Evolutionary conservation across 805 yeast species (phyloP), one percentile per base, ranked within the genome.

Genomic region (Monosporozyma solicola): DNA sequence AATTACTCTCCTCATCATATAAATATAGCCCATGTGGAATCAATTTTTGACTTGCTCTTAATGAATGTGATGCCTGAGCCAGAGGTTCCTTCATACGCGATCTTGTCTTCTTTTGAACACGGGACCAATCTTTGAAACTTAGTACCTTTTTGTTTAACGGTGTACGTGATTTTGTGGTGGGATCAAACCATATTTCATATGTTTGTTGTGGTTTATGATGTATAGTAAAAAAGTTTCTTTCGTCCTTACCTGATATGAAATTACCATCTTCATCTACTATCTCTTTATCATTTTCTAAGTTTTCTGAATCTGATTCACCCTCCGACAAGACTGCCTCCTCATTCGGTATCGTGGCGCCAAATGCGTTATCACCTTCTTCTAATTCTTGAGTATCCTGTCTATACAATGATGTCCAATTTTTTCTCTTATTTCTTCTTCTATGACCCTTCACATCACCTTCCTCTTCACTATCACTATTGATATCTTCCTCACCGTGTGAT

Each of bases 131-230:
- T 13, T 56, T 47, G 53, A 54, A 66, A 1, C 62, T 54, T 2
- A 67, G 48, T 16, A 57, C 55, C 16, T 54, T 51, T 45, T 54
- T 58, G 27, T 58, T 54, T 10, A 67, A 56, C 5, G 63, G 62
- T 0, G 27, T 43, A 47, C 61, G 56, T 27, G 52, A 49, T 3
- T 53, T 48, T n/a, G 44, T 50, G 13, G 22, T 47, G 8, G 51
- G 54, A 10, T 43, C 49, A 29, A 54, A 57, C 72, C 72, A 68
- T 41, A 57, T 53, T 51, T 68, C 72, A 53, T 56, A 67, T 8
- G 61, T 58, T 7, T 58, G 56, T 50, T 66, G 65, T 35, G 71
- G 71, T 53, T 64, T 65, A 33, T 63, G 64, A 52, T 66, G 61
- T 16, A 55, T 56, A n/a, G 55, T 55, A 41, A 59, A 60, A 51